Conservation (phyloP, 2,329 filamentous ascomycete species). For the Cladosporium sp. region DNA sequence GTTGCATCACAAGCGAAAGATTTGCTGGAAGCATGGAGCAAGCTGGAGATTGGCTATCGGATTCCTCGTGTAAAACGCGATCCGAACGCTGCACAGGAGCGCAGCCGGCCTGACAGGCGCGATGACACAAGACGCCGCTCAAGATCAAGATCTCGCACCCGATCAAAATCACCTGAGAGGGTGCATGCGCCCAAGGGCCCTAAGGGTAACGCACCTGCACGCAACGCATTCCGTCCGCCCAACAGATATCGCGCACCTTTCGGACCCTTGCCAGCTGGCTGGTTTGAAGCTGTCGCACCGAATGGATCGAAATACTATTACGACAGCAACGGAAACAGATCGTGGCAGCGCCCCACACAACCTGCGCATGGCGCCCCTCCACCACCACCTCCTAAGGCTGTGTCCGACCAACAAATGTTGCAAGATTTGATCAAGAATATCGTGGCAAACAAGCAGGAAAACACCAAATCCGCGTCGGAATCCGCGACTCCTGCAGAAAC, state of each 20-base stretch:
- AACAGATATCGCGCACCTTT: slow-evolving; percentile 41
- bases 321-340: slow-evolving; percentile 71
- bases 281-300: slow-evolving; percentile 73
- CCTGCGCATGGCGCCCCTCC: slow-evolving; percentile 62
- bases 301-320: slow-evolving; percentile 84
- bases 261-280: slow-evolving; percentile 72
- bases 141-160: slow-evolving; percentile 46
- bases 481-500: slow-evolving; percentile 66
- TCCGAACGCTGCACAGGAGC: slow-evolving; percentile 56
- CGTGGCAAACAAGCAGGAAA: slow-evolving; percentile 63
- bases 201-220: slow-evolving; percentile 55
- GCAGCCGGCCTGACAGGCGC: slow-evolving; percentile 64
- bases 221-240: slow-evolving; percentile 54
- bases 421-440: slow-evolving; percentile 73
- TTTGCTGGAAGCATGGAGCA: slow-evolving; percentile 82
- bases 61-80: slow-evolving; percentile 89
- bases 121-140: slow-evolving; percentile 52
- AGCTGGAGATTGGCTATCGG: slow-evolving; percentile 84
- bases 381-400: slow-evolving; percentile 60
- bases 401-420: slow-evolving; percentile 72
- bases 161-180: slow-evolving; percentile 50
- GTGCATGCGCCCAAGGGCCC: slow-evolving; percentile 54
- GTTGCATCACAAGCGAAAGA: slow-evolving; percentile 70
- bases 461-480: slow-evolving; percentile 55
- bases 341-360: slow-evolving; percentile 75